Percentiles rank a stretch among this genome's conserved stretches.
Conservation (phyloP, 352 stramenopile genomes). For the Phytophthora sp. region DNA sequence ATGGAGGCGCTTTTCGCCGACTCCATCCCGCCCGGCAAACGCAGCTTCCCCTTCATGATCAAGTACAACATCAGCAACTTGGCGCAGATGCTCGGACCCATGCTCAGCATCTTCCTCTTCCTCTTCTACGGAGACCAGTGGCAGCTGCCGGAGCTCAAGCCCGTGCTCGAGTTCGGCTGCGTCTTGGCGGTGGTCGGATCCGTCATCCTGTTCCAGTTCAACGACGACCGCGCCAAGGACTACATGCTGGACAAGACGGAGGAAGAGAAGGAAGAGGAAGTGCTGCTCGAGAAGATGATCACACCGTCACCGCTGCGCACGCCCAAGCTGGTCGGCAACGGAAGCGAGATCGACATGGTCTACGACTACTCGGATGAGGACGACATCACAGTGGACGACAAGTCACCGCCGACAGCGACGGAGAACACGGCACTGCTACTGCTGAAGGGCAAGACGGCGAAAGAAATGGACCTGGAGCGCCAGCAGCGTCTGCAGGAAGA, state of each 20-base stretch:
- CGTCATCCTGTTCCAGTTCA: slow-evolving; percentile 55
- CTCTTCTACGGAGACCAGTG: slow-evolving; percentile 69
- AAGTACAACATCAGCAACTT: slow-evolving; percentile 84
- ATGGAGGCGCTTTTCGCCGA: slow-evolving; percentile 81
- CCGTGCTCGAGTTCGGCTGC: slow-evolving; percentile 67
- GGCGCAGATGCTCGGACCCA: slow-evolving; percentile 63
- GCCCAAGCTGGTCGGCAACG: slow-evolving; percentile 61
- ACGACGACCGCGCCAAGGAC: slow-evolving; percentile 68
- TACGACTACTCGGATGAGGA: slow-evolving; percentile 77
- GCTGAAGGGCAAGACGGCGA: slow-evolving; percentile 32
- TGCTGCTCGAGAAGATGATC: slow-evolving; percentile 26
- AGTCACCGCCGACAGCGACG: slow-evolving; percentile 29
- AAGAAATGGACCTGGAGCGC: slow-evolving; percentile 33
- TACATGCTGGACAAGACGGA: slow-evolving; percentile 29
- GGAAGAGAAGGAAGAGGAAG: slow-evolving; percentile 28
- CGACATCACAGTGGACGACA: slow-evolving; percentile 36
- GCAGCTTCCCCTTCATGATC: slow-evolving; percentile 81
- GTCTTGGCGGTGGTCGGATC: slow-evolving; percentile 55
- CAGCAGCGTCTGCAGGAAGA: slow-evolving; percentile 31
- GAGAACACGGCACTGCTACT: slow-evolving; percentile 45
- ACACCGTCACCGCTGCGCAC: slow-evolving; percentile 54
- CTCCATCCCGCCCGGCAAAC: slow-evolving; percentile 69
- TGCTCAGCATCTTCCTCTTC: slow-evolving; percentile 65
- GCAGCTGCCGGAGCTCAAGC: slow-evolving; percentile 57
- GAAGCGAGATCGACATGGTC: slow-evolving; percentile 58